Evolutionary conservation across 23 red algal genomes (phyloP).

Genomic region (Chondrus crispus): DNA sequence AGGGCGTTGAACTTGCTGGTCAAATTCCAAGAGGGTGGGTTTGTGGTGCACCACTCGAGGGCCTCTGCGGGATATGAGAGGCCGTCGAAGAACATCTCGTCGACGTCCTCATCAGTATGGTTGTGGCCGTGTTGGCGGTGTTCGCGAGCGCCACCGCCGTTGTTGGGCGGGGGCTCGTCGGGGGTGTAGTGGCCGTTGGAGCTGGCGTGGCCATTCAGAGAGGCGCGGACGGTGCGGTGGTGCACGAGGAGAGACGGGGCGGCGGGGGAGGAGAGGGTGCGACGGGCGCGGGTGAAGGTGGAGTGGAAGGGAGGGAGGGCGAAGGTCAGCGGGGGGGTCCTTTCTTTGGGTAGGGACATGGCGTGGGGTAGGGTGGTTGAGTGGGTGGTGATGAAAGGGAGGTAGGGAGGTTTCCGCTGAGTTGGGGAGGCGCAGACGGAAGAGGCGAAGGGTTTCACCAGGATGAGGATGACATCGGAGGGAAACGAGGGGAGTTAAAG

Average conservation of each 20-base stretch:
- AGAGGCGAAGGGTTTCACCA: too few relatives aligned
- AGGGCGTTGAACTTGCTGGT: neutral
- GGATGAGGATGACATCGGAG: too few relatives aligned
- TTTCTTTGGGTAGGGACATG: too few relatives aligned
- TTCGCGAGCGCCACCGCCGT: neutral
- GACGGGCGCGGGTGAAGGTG: neutral
- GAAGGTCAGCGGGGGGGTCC: too few relatives aligned
- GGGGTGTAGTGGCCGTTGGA: neutral
- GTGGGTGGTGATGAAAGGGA: too few relatives aligned
- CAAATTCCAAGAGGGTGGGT: neutral
- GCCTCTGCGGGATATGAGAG: slow-evolving; percentile 55
- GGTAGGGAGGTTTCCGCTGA: too few relatives aligned
- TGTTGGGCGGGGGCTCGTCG: neutral
- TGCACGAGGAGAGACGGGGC: neutral
- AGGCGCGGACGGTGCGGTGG: neutral
- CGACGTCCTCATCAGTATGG: neutral
- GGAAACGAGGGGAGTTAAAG: too few relatives aligned
- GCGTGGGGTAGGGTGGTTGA: too few relatives aligned
- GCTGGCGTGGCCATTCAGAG: neutral
- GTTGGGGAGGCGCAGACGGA: too few relatives aligned
- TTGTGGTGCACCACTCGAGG: slow-evolving; percentile 58
- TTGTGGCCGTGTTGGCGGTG: neutral
- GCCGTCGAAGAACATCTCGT: slow-evolving; percentile 53
- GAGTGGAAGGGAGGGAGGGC: neutral
- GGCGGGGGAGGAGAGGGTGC: neutral